Percentiles rank a stretch among this genome's conserved stretches.
These are phyloP conservation scores for Botrytis medusae DNA, from an alignment of 2,329 filamentous ascomycete genomes.

Conservation along the genomic window DNA sequence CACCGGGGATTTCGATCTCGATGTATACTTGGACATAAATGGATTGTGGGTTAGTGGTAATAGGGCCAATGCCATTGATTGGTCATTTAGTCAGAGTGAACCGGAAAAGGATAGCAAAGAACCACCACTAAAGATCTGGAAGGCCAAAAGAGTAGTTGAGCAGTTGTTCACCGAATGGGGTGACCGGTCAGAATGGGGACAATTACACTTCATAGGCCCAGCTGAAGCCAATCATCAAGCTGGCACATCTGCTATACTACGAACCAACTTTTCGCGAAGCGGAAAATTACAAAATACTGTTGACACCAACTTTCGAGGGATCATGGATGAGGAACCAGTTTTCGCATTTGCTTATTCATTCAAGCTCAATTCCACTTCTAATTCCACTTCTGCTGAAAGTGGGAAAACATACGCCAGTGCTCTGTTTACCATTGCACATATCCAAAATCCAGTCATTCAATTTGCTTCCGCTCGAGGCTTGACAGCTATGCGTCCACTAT, in stretches of 20 bases:
- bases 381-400: conserved; percentile 34
- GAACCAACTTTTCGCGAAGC: conserved; percentile 67
- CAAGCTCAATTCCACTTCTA: conserved; percentile 46
- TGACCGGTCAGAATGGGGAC: conserved; percentile 83
- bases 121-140: conserved; percentile 63
- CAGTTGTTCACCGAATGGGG: conserved; percentile 70
- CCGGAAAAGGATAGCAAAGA: conserved; percentile 41
- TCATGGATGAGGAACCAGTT: conserved; percentile 77
- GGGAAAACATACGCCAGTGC: conserved; percentile 50
- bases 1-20: conserved; percentile 62
- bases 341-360: conserved; percentile 76
- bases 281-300: conserved; percentile 65
- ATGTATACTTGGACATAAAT: conserved; percentile 67
- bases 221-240: conserved; percentile 66
- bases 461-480: conserved; percentile 74
- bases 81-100: conserved; percentile 57
- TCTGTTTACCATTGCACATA: conserved; percentile 73
- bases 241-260: conserved; percentile 64
- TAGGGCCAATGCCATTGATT: conserved; percentile 65
- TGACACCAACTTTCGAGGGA: conserved; percentile 65
- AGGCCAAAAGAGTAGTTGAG: conserved; percentile 58
- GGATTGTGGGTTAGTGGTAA: conserved; percentile 83
- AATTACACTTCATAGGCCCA: conserved; percentile 73
- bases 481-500: conserved; percentile 76
- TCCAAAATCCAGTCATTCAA: conserved; percentile 77